Conservation (phyloP, 202 grass and related monocot species). For the Dendrocalamus latiflorus region DNA sequence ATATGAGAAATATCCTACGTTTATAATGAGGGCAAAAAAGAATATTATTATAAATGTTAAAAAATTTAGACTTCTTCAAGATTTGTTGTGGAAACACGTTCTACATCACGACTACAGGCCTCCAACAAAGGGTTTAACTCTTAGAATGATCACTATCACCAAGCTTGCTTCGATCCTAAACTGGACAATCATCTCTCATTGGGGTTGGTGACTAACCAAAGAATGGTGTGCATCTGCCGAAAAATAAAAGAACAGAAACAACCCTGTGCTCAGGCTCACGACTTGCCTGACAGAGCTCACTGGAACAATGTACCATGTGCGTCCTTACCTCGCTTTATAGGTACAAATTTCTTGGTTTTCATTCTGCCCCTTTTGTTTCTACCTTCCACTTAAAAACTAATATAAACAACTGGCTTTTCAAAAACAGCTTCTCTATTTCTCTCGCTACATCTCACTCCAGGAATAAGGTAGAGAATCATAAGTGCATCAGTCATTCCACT, state of each 20-base stretch:
- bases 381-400: too few species aligned
- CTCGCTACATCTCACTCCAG: too few species aligned
- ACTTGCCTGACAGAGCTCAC: not conserved
- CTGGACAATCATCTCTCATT: not conserved
- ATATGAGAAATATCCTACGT: not conserved
- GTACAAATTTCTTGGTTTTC: not conserved
- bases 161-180: not conserved
- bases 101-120: not conserved
- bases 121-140: not conserved
- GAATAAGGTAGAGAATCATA: too few species aligned
- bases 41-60: not conserved
- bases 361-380: too few species aligned
- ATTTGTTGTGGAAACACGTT: not conserved
- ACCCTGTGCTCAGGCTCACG: not conserved
- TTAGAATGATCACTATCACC: not conserved
- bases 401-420: too few species aligned
- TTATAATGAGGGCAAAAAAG: not conserved
- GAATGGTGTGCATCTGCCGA: not conserved
- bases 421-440: too few species aligned
- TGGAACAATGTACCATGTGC: not conserved
- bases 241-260: not conserved
- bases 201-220: not conserved
- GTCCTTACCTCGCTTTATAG: not conserved
- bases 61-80: not conserved
- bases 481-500: too few species aligned